Evolutionary conservation across 768 basidiomycete species (phyloP).

Genomic region (Naganishia randhawae): DNA sequence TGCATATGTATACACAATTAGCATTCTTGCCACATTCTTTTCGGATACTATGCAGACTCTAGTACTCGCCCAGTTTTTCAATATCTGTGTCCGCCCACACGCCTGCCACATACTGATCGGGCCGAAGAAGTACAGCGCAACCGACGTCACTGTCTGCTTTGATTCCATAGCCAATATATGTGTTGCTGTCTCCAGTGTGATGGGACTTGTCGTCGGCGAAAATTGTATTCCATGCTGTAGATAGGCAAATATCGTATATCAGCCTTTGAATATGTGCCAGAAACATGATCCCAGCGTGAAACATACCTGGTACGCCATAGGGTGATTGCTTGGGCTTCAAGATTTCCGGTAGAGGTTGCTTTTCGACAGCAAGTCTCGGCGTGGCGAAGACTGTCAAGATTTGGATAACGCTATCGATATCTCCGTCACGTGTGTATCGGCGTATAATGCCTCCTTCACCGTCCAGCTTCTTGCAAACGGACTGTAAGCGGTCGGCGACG

Average conservation of each 20-base stretch:
- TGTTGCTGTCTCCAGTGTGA: conserved; percentile 20
- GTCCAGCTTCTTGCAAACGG: conserved; percentile 50
- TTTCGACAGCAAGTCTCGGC: conserved; percentile 12
- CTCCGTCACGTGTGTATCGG: conserved; percentile 44
- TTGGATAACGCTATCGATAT: conserved; percentile 43
- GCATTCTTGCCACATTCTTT: background rate
- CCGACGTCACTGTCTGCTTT: conserved; percentile 3
- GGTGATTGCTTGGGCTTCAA: conserved; percentile 21
- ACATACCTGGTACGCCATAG: conserved; percentile 22
- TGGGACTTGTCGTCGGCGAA: conserved; percentile 22
- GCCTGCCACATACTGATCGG: conserved; percentile 26
- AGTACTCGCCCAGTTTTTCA: conserved; percentile 8
- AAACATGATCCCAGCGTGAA: background rate
- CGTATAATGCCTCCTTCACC: conserved; percentile 42
- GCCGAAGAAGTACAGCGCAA: conserved; percentile 13
- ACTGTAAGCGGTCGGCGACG: background rate
- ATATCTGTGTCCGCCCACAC: conserved; percentile 21
- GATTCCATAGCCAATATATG: conserved; percentile 24
- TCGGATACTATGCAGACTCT: background rate
- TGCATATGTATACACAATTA: background rate
- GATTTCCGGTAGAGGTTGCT: conserved; percentile 1
- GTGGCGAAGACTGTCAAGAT: conserved; percentile 45
- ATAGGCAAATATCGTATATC: background rate
- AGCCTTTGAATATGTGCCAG: background rate
- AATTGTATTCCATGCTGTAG: conserved; percentile 21